Evolutionary conservation across 2,329 filamentous ascomycete species (phyloP).

Genomic region (Cordyceps cicadae): DNA sequence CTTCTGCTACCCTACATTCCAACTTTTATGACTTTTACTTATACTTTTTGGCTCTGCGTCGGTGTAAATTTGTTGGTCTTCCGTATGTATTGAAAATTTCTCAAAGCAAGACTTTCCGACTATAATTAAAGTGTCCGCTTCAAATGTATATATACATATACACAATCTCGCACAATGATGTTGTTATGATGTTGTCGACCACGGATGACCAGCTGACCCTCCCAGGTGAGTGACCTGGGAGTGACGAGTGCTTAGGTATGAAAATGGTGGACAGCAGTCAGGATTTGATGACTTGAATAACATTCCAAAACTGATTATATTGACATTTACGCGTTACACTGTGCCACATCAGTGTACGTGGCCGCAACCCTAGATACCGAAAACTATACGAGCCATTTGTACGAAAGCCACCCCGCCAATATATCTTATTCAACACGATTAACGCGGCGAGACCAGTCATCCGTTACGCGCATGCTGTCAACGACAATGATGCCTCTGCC

Average conservation of each 20-base stretch:
- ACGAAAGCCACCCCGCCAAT: not conserved
- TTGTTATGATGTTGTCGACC: no score
- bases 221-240: no score
- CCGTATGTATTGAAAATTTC: no score
- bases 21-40: no score
- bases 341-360: not conserved
- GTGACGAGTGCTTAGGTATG: not conserved
- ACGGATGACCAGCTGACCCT: no score
- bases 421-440: conserved; percentile 41
- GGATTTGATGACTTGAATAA: not conserved
- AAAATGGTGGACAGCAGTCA: not conserved
- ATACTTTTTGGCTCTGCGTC: no score
- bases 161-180: no score
- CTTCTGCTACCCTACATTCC: conserved; percentile 1
- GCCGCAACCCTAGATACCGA: conserved; percentile 2
- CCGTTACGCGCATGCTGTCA: conserved; percentile 69
- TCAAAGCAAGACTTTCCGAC: no score
- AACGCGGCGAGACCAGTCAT: conserved; percentile 79
- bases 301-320: not conserved
- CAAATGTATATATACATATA: no score
- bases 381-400: conserved; percentile 2
- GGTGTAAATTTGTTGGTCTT: no score
- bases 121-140: no score
- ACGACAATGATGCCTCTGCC: conserved; percentile 85
- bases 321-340: conserved; percentile 6